Conservation (phyloP, 768 basidiomycete genomes). For the Lactarius vividus region DNA sequence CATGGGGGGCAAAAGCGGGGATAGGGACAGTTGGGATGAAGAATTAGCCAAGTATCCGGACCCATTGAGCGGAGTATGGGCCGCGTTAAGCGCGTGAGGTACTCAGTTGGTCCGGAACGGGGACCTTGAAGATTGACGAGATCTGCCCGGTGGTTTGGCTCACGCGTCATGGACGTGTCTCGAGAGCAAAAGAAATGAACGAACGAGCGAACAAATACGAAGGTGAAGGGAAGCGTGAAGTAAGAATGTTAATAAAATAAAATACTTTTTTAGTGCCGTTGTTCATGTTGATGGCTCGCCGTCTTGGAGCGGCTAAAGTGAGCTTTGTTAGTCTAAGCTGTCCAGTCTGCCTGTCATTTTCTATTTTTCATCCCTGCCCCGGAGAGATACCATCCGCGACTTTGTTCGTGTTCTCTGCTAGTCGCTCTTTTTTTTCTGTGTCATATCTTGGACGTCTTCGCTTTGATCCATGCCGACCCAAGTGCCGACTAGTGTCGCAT, state of each 20-base stretch:
- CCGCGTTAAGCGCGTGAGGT: not conserved
- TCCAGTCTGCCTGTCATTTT: not conserved
- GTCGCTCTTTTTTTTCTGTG: not conserved
- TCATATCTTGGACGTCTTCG: not conserved
- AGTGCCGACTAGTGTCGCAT: constrained; percentile 1
- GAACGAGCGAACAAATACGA: not conserved
- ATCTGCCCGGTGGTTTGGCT: constrained; percentile 11
- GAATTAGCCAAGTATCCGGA: not conserved
- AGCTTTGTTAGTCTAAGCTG: not conserved
- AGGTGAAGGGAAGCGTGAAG: not conserved
- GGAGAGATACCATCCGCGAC: not conserved
- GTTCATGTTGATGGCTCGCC: not conserved
- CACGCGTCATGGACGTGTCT: constrained; percentile 3
- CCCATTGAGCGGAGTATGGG: not conserved
- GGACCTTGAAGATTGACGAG: not conserved
- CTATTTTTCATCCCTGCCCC: not conserved
- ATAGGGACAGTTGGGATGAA: not conserved
- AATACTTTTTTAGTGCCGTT: not conserved
- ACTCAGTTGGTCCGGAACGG: not conserved
- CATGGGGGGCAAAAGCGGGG: not conserved
- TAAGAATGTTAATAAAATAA: not conserved
- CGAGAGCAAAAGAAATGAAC: not conserved
- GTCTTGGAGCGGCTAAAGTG: constrained; percentile 10
- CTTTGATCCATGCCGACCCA: not conserved
- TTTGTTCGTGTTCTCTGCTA: constrained; percentile 2